A percentile compares a stretch with the other conserved stretches of the same genome.
Conservation (phyloP, 495 filamentous ascomycete genomes). For the Hypomontagnella submonticulosa region DNA sequence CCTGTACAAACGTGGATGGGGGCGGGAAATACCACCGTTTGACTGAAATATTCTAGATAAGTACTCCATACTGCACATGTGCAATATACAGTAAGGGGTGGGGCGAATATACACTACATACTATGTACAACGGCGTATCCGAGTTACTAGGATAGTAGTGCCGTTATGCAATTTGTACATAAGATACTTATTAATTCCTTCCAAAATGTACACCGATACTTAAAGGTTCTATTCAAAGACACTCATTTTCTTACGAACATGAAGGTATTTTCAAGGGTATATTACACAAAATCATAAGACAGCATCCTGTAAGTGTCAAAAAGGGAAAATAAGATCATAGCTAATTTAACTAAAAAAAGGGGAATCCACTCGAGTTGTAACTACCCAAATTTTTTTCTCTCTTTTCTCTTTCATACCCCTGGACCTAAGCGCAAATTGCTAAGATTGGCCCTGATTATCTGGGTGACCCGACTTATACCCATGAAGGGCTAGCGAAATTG, state of each 20-base stretch:
- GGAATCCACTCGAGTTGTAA: conserved; percentile 42
- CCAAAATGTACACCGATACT: conserved; percentile 4
- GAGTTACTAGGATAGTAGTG: too few relatives aligned
- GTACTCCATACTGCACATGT: too few relatives aligned
- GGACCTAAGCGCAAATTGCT: conserved; percentile 39
- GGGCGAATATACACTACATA: conserved; percentile 5
- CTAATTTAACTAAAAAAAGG: conserved; percentile 44
- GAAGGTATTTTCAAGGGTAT: conserved; percentile 17
- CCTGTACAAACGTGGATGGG: conserved; percentile 18
- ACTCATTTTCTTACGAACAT: not conserved
- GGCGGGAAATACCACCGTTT: conserved; percentile 27
- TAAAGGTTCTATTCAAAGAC: not conserved
- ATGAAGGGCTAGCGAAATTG: conserved; percentile 41
- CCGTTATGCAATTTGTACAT: conserved; percentile 28
- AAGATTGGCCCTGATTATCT: conserved; percentile 39
- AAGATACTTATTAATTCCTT: not conserved
- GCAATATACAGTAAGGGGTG: conserved; percentile 32
- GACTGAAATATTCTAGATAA: not conserved
- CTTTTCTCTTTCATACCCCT: conserved; percentile 33
- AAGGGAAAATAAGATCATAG: conserved; percentile 45
- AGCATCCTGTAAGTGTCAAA: conserved; percentile 21
- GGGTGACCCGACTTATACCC: conserved; percentile 38
- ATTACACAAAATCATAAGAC: conserved; percentile 16
- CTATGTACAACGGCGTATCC: conserved; percentile 29
- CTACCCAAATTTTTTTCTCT: conserved; percentile 35